Conservation (phyloP, 768 basidiomycete genomes). For the Phylloporus sp. region DNA sequence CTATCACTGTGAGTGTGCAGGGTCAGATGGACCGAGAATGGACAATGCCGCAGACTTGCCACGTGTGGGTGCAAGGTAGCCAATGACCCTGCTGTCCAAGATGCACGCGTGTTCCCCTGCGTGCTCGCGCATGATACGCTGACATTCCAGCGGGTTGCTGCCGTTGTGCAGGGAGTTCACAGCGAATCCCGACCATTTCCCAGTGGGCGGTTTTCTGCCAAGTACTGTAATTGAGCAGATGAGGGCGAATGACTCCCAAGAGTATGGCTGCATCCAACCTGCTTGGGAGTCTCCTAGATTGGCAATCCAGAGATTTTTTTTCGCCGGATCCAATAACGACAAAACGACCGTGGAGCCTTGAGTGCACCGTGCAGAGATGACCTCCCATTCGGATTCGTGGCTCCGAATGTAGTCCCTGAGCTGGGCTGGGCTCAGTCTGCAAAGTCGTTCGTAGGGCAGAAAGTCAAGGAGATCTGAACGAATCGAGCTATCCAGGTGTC, state of each 20-base stretch:
- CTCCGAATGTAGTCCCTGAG: constrained; percentile 38
- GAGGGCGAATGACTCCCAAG: neutral
- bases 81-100: constrained; percentile 31
- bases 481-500: constrained; percentile 39
- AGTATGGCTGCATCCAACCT: constrained; percentile 16
- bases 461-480: constrained; percentile 40
- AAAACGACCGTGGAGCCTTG: constrained; percentile 32
- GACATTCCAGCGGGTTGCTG: constrained; percentile 23
- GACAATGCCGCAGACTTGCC: constrained; percentile 20
- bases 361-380: constrained; percentile 29
- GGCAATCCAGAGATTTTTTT: constrained; percentile 29
- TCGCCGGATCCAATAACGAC: constrained; percentile 27
- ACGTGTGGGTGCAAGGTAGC: constrained; percentile 36
- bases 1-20: constrained; percentile 26
- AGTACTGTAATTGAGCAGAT: constrained; percentile 15
- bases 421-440: constrained; percentile 35
- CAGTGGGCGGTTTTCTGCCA: constrained; percentile 14
- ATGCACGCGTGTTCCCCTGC: constrained; percentile 29
- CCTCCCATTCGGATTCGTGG: constrained; percentile 35
- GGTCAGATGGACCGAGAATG: constrained; percentile 11
- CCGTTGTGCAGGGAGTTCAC: constrained; percentile 31
- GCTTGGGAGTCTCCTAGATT: constrained; percentile 35
- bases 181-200: constrained; percentile 16
- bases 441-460: constrained; percentile 35
- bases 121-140: constrained; percentile 29